Evolutionary conservation across 176 grass and related monocot genomes (phyloP).

Genomic region (Oropetium thomaeum): DNA sequence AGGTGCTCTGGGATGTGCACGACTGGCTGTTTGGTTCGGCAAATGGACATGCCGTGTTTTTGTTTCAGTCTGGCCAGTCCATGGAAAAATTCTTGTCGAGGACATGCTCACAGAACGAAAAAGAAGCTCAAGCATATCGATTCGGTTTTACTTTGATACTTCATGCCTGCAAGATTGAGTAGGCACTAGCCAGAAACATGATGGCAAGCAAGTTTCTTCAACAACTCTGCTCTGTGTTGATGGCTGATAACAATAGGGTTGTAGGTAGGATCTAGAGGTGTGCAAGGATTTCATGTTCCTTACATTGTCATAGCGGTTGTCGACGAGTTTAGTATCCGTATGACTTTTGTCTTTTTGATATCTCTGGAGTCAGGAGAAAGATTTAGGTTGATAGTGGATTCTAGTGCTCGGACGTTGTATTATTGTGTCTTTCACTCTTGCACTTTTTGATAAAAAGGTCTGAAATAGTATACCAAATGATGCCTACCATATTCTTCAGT

Average conservation of each 20-base stretch:
- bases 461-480: not conserved
- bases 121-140: conserved; percentile 24
- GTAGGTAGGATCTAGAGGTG: conserved; percentile 2
- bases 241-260: conserved; percentile 13
- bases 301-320: not conserved
- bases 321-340: not conserved
- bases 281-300: conserved; percentile 24
- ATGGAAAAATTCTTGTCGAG: conserved; percentile 34
- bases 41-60: conserved; percentile 41
- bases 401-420: not conserved
- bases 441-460: conserved; percentile 16
- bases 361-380: not conserved
- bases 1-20: conserved; percentile 60
- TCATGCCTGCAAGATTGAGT: conserved; percentile 56
- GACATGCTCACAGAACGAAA: conserved; percentile 32
- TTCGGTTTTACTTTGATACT: conserved; percentile 58
- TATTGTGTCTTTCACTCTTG: not conserved
- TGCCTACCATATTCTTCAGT: not conserved
- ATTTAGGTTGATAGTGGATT: not conserved
- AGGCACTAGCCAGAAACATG: conserved; percentile 27
- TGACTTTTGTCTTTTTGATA: conserved; percentile 29
- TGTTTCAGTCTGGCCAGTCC: conserved; percentile 53
- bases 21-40: conserved; percentile 48
- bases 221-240: not conserved
- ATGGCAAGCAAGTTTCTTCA: conserved; percentile 26